These are phyloP conservation scores for Phytophthora citrophthora DNA, from an alignment of 352 stramenopile species.

Conservation along the genomic window DNA sequence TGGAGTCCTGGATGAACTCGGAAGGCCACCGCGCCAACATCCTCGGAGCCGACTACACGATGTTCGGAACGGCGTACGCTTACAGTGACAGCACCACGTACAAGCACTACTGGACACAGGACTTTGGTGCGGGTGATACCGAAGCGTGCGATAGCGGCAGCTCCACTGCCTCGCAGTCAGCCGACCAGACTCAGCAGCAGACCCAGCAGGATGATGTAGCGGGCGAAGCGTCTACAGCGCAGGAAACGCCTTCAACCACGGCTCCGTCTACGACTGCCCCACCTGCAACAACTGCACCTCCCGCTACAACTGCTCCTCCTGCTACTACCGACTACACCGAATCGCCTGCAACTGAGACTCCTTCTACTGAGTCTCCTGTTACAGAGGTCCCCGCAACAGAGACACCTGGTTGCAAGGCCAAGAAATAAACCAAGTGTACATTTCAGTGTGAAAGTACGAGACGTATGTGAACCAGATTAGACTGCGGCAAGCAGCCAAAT, in stretches of 20 bases:
- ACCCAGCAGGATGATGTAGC: slow-evolving; percentile 30
- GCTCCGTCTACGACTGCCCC: slow-evolving; percentile 12
- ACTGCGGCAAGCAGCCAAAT: slow-evolving; percentile 19
- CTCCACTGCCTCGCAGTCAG: slow-evolving; percentile 15
- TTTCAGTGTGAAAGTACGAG: slow-evolving; percentile 11
- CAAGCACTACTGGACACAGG: slow-evolving; percentile 68
- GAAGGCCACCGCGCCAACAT: slow-evolving; percentile 57
- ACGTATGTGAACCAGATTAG: slow-evolving; percentile 15
- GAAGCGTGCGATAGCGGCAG: slow-evolving; percentile 37
- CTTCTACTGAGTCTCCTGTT: slow-evolving; percentile 7
- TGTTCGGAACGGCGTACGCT: slow-evolving; percentile 42
- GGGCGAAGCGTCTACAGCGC: slow-evolving; percentile 17
- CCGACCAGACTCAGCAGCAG: slow-evolving; percentile 28
- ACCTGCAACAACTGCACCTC: slow-evolving; percentile 14
- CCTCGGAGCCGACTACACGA: slow-evolving; percentile 44
- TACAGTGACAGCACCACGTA: slow-evolving; percentile 40
- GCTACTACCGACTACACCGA: neutral
- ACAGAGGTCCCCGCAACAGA: slow-evolving; percentile 1
- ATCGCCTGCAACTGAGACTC: slow-evolving; percentile 2
- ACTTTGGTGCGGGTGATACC: slow-evolving; percentile 46
- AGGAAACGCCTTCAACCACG: slow-evolving; percentile 18
- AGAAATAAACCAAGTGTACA: slow-evolving; percentile 18
- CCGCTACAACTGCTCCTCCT: slow-evolving; percentile 8
- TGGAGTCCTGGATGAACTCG: slow-evolving; percentile 71
- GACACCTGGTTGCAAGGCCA: slow-evolving; percentile 28